These are phyloP conservation scores for Achaetomium macrosporum DNA, from an alignment of 2,329 filamentous ascomycete species.

Conservation along the genomic window DNA sequence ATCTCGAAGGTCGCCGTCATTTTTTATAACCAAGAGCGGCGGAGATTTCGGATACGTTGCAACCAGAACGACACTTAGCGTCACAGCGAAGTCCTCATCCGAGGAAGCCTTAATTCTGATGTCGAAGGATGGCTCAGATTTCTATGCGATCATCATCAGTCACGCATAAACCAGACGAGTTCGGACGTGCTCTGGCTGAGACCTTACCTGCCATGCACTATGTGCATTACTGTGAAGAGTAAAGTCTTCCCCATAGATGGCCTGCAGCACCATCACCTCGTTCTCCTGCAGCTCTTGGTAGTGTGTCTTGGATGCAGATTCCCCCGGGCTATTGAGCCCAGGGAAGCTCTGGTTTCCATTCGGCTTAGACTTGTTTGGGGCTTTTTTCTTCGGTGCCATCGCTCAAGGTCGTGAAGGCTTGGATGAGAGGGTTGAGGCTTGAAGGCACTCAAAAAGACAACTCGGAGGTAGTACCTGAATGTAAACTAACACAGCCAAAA, in stretches of 20 bases:
- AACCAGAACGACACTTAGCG: constrained; percentile 73
- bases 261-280: constrained; percentile 76
- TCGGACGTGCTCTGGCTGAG: not conserved
- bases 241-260: constrained; percentile 89
- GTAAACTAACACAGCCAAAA: constrained; percentile 41
- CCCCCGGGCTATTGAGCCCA: constrained; percentile 42
- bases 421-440: not conserved
- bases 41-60: constrained; percentile 85
- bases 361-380: constrained; percentile 35
- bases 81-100: constrained; percentile 64
- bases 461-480: constrained; percentile 8
- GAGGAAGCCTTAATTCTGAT: constrained; percentile 69
- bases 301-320: constrained; percentile 43
- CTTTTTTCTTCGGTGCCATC: constrained; percentile 51
- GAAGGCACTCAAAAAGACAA: constrained; percentile 2
- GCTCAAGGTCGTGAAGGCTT: not conserved
- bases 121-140: constrained; percentile 77
- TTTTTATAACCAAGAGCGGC: constrained; percentile 65
- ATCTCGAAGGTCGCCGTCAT: constrained; percentile 59
- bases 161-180: not conserved
- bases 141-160: constrained; percentile 34
- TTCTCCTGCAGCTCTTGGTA: constrained; percentile 84
- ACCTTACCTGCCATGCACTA: constrained; percentile 75
- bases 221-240: constrained; percentile 63
- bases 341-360: constrained; percentile 45